phyloP scores from a whole-genome alignment of 2,329 filamentous ascomycete species.

The Neoscytalidium dimidiatum region DNA sequence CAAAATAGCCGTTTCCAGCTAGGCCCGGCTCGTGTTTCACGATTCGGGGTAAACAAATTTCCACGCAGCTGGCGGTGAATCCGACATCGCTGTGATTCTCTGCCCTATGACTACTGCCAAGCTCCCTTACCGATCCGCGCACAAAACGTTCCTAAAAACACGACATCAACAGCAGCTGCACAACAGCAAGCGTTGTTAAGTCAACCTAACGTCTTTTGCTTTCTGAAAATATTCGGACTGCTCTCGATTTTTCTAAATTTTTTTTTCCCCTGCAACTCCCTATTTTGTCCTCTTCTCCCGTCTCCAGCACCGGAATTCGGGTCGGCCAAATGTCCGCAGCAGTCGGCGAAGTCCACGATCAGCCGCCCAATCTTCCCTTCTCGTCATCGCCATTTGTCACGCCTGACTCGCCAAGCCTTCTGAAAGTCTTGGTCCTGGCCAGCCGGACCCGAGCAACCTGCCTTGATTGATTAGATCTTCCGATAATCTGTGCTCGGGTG shows the following conservation, averaged over 20 bases:
- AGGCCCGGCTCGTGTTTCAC: background rate
- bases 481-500: background rate
- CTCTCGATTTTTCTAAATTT: background rate
- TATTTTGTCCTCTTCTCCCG: background rate
- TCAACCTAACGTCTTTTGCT: background rate
- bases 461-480: constrained; percentile 6
- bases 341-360: background rate
- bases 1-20: constrained; percentile 1
- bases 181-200: background rate
- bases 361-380: background rate
- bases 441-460: background rate
- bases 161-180: background rate
- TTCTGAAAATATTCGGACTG: background rate
- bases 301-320: background rate
- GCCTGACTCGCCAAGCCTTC: constrained; percentile 8
- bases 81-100: background rate
- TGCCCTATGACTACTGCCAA: background rate
- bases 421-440: background rate
- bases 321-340: constrained; percentile 7
- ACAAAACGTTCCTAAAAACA: background rate
- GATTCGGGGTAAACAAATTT: background rate
- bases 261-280: background rate
- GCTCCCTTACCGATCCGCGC: background rate
- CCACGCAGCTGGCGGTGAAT: background rate
- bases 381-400: background rate